Conservation (phyloP, 192 early-diverging fungal genomes). For the Backusella psychrophila region DNA sequence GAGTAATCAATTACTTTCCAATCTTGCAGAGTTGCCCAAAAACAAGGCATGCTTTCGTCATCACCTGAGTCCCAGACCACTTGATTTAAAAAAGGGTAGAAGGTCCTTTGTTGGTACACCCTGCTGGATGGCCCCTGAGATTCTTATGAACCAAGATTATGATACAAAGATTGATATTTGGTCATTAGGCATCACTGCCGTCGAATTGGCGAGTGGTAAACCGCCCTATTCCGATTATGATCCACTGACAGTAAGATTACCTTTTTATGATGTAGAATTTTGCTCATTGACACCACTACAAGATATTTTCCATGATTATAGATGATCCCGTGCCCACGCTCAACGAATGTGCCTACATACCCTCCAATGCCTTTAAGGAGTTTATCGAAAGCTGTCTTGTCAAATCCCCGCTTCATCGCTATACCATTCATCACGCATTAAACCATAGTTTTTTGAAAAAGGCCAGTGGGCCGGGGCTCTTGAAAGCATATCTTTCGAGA, state of each 20-base stretch:
- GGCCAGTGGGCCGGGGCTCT: not conserved
- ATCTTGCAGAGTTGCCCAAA: constrained; percentile 1
- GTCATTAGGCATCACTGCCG: constrained; percentile 43
- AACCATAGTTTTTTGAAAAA: constrained; percentile 22
- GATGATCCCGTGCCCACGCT: constrained; percentile 15
- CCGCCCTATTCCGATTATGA: constrained; percentile 38
- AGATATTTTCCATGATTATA: constrained; percentile 26
- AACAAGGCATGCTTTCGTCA: not conserved
- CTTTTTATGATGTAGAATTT: not conserved
- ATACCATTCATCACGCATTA: constrained; percentile 9
- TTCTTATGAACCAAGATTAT: constrained; percentile 35
- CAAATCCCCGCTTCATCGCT: constrained; percentile 13
- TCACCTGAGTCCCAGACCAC: not conserved
- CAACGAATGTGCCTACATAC: not conserved
- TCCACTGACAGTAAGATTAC: constrained; percentile 21
- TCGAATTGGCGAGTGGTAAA: constrained; percentile 35
- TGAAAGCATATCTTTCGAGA: constrained; percentile 10
- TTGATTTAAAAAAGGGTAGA: constrained; percentile 19
- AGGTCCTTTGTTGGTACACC: constrained; percentile 70
- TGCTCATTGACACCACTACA: not conserved
- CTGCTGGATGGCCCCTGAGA: constrained; percentile 54
- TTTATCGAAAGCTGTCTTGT: constrained; percentile 20
- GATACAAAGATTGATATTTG: constrained; percentile 48
- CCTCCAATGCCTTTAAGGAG: constrained; percentile 3
- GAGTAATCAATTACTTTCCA: constrained; percentile 10